Conservation (phyloP, 495 filamentous ascomycete species). For the Gamarada debralockiae region DNA sequence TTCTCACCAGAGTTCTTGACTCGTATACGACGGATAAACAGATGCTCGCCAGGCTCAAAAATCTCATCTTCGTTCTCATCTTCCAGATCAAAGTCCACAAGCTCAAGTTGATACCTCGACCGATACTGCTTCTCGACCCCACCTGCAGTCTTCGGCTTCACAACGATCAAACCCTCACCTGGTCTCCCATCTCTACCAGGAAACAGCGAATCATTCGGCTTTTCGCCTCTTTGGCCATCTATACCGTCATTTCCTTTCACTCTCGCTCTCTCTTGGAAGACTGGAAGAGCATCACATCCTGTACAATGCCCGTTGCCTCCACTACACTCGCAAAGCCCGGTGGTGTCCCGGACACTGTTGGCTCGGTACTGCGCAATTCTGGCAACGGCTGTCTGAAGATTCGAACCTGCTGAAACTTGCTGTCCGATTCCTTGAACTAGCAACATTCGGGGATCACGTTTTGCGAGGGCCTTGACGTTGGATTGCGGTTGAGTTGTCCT, state of each 20-base stretch:
- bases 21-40: constrained; percentile 35
- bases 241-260: not conserved
- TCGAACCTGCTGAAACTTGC: no score
- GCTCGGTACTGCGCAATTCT: no score
- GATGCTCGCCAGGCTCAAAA: constrained; percentile 41
- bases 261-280: no score
- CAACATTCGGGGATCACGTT: no score
- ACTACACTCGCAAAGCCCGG: no score
- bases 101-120: constrained; percentile 13
- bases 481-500: no score
- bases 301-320: no score
- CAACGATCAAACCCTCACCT: constrained; percentile 6
- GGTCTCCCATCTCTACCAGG: not conserved
- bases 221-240: not conserved
- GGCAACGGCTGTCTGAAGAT: no score
- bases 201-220: not conserved
- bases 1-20: constrained; percentile 35
- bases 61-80: constrained; percentile 43
- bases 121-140: constrained; percentile 2
- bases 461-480: no score
- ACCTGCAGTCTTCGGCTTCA: constrained; percentile 1
- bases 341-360: no score
- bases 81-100: constrained; percentile 30
- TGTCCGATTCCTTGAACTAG: no score
- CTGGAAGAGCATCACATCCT: no score